Evolutionary conservation across 352 stramenopile genomes (phyloP), one percentile per base, ranked within the genome.

Genomic region (Phytophthora sp.): DNA sequence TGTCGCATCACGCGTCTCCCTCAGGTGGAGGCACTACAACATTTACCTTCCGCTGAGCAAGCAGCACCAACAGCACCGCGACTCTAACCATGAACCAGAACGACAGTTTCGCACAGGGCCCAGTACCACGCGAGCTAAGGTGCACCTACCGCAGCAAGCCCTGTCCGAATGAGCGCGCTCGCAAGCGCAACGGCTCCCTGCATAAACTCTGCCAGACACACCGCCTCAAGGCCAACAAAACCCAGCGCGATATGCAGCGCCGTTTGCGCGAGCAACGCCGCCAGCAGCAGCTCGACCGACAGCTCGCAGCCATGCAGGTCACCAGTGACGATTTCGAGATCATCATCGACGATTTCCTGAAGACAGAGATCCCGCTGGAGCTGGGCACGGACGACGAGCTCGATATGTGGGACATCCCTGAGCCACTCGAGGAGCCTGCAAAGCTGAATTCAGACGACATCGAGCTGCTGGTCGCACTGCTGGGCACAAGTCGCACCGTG

Each of bases 121-220:
- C 27, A 16, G 51, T 73, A 38, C 77, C 66, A 15, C 42, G 47
- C 11, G 53, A 80, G 18, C 20, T 82, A 26, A 55, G 72, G 13
- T 87, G 79, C 63, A 72, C 64, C 5, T 87, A 87, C 64, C 71
- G 70, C 51, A 80, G 75, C 57, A 86, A 86, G 33, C 63, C 66
- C 0, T 89, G 80, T 41, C 56, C 53, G 26, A 82, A 87, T 36
- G 63, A 77, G 38, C 77, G 80, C 6, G 77, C 80, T 26, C 64
- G 63, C 44, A 89, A 89, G 71, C 73, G 67, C 45, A 83, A 81
- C 30, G 80, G 80, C 27, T 61, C 59, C 1, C 52, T 82, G 27
- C 80, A 89, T 60, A 80, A 76, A 27, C 75, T 89, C 35, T 89
- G 80, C 39, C 63, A 77, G 36, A 70, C 66, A 30, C 80, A 89